Conservation (phyloP, 2,329 filamentous ascomycete species). For the Trichophyton equinum region DNA sequence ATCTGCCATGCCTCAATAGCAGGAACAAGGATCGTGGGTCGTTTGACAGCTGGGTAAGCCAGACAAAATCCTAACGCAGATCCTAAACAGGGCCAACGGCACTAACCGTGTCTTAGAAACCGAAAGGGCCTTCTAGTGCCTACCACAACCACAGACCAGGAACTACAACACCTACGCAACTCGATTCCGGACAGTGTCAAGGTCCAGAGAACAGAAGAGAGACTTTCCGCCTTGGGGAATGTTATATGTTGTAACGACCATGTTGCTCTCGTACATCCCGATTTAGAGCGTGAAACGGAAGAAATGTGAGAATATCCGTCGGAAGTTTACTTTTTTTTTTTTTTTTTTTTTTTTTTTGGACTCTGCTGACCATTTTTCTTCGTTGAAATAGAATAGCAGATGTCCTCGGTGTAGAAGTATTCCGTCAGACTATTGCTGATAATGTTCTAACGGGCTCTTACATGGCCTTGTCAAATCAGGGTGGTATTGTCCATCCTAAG, state of each 20-base stretch:
- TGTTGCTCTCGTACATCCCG: slow-evolving; percentile 89
- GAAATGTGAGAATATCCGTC: slow-evolving; percentile 50
- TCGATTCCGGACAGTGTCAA: slow-evolving; percentile 81
- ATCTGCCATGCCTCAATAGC: slow-evolving; percentile 95
- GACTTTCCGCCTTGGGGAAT: slow-evolving; percentile 87
- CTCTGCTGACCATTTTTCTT: neutral
- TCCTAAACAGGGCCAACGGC: neutral
- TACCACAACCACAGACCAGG: slow-evolving; percentile 92
- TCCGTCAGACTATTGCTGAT: slow-evolving; percentile 81
- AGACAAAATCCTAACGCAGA: neutral
- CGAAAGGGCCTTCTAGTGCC: slow-evolving; percentile 92
- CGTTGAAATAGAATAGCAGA: slow-evolving; percentile 56
- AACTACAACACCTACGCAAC: slow-evolving; percentile 93
- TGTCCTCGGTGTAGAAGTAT: slow-evolving; percentile 53
- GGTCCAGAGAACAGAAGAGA: slow-evolving; percentile 96
- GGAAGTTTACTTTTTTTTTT: neutral
- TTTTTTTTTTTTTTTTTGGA: neutral
- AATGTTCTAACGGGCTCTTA: slow-evolving; percentile 94
- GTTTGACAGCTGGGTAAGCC: slow-evolving; percentile 76
- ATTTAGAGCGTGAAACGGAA: slow-evolving; percentile 93
- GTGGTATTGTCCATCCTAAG: slow-evolving; percentile 93
- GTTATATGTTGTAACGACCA: slow-evolving; percentile 96
- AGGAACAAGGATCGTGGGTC: slow-evolving; percentile 88
- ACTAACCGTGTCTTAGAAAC: slow-evolving; percentile 48
- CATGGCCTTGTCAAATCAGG: slow-evolving; percentile 92